Evolutionary conservation across 1,284 basidiomycete genomes (phyloP), one percentile per base, ranked within the genome.

Genomic region (Abortiporus biennis): DNA sequence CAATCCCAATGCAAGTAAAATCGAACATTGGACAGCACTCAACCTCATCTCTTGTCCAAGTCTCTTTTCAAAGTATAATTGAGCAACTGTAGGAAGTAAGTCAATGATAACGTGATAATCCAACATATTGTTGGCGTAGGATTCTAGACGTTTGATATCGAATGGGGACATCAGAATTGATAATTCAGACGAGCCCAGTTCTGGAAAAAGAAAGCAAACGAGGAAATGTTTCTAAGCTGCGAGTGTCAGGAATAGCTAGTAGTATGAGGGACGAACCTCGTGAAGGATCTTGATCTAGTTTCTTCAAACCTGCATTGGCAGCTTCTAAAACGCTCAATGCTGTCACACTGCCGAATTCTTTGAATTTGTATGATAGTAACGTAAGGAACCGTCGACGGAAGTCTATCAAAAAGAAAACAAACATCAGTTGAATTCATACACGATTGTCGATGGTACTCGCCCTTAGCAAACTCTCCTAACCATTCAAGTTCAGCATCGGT

Each of bases 21-120:
- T 93, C 6, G 87, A 85, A 52, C 86, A 85, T 64, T 96, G 93
- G 2, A 95, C 83, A 0, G 86, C 88, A 35, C 85, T 87, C 15
- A 96, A 65, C 36, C 68, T 75, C 20, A 86, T 69, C 15, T 72
- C 80, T 37, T 69, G 57, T 2, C 68, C 71, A n/a, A 93, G 67
- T 16, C 85, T 76, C 46, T 78, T 74, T 54, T 87, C 80, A 62
- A 99, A 99, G 68, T 89, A 96, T 4, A 98, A 69, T 12, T 72
- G 66, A 1, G 91, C 82, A 25, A 95, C 66, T 0, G 71, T 75
- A 0, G 96, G 94, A 3, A 99, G 70, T 12, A 99, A 73, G 62
- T 99, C 96, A 37, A 99, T 72, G 45, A 99, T 80, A 54, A 97
- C 90, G 59, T 97, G 93, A 59, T 95, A 96, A 63, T 99, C 96